Conservation (phyloP, 192 early-diverging fungal species). For the Linnemannia schmuckeri region DNA sequence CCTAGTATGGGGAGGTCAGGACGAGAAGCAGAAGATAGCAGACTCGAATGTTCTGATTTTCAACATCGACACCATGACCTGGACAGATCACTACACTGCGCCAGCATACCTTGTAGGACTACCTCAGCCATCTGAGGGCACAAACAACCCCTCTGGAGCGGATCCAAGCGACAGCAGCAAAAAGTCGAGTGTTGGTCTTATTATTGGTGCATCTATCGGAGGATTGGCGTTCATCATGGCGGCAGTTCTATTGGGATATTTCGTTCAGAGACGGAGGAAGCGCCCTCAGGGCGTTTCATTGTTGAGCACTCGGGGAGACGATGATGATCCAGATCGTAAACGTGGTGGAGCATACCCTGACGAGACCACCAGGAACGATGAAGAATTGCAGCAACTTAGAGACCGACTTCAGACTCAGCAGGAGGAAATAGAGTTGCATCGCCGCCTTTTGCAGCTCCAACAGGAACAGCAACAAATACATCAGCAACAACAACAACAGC, state of each 20-base stretch:
- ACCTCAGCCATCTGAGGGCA: background rate
- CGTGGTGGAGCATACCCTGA: background rate
- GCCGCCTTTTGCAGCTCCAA: slow-evolving; percentile 23
- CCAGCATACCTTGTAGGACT: background rate
- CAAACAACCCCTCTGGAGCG: background rate
- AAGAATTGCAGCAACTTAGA: slow-evolving; percentile 26
- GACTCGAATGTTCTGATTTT: slow-evolving; percentile 14
- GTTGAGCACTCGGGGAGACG: background rate
- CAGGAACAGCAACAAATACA: slow-evolving; percentile 26
- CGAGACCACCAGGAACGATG: background rate
- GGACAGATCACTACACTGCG: slow-evolving; percentile 31
- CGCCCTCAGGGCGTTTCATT: background rate
- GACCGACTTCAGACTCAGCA: slow-evolving; percentile 21
- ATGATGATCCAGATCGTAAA: slow-evolving; percentile 12
- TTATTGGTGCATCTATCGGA: slow-evolving; percentile 38
- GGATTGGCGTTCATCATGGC: slow-evolving; percentile 21
- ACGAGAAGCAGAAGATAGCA: background rate
- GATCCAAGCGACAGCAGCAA: background rate
- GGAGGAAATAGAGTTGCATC: slow-evolving; percentile 35
- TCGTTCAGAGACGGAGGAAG: background rate
- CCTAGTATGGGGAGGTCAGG: slow-evolving; percentile 37
- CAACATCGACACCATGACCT: slow-evolving; percentile 8
- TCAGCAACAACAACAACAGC: slow-evolving; percentile 11
- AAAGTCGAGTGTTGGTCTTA: background rate
- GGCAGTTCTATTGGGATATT: slow-evolving; percentile 5